These are phyloP conservation scores for Colletotrichum gloeosporioides DNA, from an alignment of 2,329 filamentous ascomycete genomes.

Conservation along the genomic window DNA sequence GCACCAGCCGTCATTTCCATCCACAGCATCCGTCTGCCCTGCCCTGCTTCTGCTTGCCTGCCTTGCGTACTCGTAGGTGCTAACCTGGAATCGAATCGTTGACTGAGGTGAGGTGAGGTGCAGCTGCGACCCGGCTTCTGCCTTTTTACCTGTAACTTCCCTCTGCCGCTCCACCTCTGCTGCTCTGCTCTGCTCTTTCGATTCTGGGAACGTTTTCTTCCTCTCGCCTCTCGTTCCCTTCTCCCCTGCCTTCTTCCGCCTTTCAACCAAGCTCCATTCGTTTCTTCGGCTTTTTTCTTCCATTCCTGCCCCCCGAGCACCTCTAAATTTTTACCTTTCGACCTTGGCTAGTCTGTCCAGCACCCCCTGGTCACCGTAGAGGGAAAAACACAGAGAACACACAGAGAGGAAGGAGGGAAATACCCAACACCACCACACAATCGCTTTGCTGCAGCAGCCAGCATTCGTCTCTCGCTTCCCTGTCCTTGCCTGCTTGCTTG, in stretches of 20 bases:
- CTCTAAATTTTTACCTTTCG: background rate
- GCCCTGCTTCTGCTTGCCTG: background rate
- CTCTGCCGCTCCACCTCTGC: conserved; percentile 1
- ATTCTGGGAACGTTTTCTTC: background rate
- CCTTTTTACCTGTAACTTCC: conserved; percentile 17
- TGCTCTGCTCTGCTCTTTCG: background rate
- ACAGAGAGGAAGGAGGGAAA: background rate
- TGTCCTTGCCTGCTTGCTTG: conserved; percentile 1
- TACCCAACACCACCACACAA: background rate
- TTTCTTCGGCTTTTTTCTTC: background rate
- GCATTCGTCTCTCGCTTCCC: conserved; percentile 4
- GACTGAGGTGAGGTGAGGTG: background rate
- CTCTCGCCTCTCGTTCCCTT: background rate
- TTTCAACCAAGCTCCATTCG: background rate
- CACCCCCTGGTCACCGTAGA: background rate
- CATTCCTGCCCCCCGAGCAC: background rate
- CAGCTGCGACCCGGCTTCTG: background rate
- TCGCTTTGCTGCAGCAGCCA: conserved; percentile 8
- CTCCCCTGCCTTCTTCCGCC: background rate
- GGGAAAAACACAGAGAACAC: background rate
- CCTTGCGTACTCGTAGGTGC: background rate
- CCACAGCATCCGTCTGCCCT: background rate
- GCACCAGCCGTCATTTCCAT: background rate
- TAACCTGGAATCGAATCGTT: background rate
- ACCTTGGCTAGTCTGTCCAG: background rate